phyloP scores from a whole-genome alignment of 805 yeast species.

The Candida sithepensis region DNA sequence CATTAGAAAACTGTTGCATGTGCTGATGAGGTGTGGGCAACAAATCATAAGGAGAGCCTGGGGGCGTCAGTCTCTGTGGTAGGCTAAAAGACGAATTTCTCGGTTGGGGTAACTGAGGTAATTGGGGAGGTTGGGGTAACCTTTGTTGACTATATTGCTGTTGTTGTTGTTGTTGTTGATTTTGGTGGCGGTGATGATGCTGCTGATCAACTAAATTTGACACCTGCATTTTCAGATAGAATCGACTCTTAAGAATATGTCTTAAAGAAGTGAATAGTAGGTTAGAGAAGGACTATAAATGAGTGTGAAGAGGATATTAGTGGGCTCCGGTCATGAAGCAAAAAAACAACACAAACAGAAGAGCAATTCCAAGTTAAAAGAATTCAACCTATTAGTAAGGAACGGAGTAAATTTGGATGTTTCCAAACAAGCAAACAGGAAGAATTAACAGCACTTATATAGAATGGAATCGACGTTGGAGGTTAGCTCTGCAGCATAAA shows the following conservation, averaged over 20 bases:
- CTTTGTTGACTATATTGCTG: not conserved
- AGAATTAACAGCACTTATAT: not conserved
- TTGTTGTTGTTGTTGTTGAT: not conserved
- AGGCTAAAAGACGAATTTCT: constrained; percentile 5
- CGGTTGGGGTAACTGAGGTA: not conserved
- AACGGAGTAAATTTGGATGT: not conserved
- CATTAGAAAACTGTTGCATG: constrained; percentile 1
- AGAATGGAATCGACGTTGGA: not conserved
- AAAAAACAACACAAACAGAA: too few relatives aligned
- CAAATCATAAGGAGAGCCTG: constrained; percentile 15
- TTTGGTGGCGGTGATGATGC: not conserved
- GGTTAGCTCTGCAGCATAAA: not conserved
- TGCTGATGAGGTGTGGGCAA: constrained; percentile 8
- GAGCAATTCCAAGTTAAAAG: too few relatives aligned
- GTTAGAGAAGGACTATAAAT: too few relatives aligned
- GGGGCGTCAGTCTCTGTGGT: constrained; percentile 16
- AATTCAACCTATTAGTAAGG: too few relatives aligned
- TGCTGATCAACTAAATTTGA: not conserved
- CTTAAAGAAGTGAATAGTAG: too few relatives aligned
- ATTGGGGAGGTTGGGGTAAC: not conserved
- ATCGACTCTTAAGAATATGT: too few relatives aligned
- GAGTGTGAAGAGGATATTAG: too few relatives aligned
- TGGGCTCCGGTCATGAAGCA: too few relatives aligned
- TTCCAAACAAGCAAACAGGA: not conserved
- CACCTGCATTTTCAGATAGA: not conserved